Conservation (phyloP, 2,329 filamentous ascomycete genomes). For the Graphilbum ipis-grandicollis region DNA sequence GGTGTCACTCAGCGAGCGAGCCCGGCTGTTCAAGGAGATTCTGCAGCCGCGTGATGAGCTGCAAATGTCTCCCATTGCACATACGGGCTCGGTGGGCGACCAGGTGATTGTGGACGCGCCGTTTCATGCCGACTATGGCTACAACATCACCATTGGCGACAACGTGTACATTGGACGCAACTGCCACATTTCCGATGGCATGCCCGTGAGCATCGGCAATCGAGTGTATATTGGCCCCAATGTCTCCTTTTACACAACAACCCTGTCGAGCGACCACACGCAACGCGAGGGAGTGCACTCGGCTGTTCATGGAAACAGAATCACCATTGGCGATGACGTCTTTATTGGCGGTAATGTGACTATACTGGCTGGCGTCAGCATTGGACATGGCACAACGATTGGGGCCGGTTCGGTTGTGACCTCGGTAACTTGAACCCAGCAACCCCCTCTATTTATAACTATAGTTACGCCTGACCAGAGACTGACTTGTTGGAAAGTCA, state of each 20-base stretch:
- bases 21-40: conserved; percentile 55
- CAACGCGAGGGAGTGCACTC: conserved; percentile 58
- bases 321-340: conserved; percentile 72
- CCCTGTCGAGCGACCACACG: conserved; percentile 54
- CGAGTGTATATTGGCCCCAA: conserved; percentile 64
- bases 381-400: conserved; percentile 63
- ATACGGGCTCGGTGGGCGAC: conserved; percentile 49
- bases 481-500: conserved; percentile 4
- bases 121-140: conserved; percentile 88
- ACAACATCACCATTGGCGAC: conserved; percentile 79
- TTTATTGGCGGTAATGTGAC: conserved; percentile 65
- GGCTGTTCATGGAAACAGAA: conserved; percentile 49
- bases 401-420: conserved; percentile 77
- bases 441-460: neutral
- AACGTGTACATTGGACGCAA: conserved; percentile 70
- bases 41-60: conserved; percentile 43
- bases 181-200: conserved; percentile 78
- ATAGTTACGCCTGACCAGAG: neutral
- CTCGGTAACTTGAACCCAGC: conserved; percentile 28
- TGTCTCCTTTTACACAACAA: conserved; percentile 70
- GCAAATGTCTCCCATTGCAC: conserved; percentile 35
- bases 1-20: conserved; percentile 50
- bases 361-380: conserved; percentile 62
- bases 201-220: conserved; percentile 64
- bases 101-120: conserved; percentile 69